Evolutionary conservation across 805 yeast species (phyloP).

Genomic region (Candida krabiensis): DNA sequence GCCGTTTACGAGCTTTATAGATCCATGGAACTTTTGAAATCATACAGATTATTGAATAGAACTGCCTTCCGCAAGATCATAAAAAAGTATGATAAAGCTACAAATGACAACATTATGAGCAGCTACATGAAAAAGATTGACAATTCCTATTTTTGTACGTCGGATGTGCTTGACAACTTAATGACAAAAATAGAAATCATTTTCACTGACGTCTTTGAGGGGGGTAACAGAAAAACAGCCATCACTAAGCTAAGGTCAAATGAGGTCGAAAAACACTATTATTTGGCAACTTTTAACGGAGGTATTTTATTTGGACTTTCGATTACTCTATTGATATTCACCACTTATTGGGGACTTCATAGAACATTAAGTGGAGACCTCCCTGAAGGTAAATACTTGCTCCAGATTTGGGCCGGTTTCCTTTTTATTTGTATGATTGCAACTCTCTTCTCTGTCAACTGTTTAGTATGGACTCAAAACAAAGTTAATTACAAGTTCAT

Average conservation of each 20-base stretch:
- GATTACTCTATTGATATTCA: conserved; percentile 64
- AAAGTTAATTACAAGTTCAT: conserved; percentile 90
- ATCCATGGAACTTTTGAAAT: conserved; percentile 65
- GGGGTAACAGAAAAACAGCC: conserved; percentile 69
- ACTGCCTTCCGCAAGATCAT: conserved; percentile 88
- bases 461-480: conserved; percentile 68
- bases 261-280: conserved; percentile 40
- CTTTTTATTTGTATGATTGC: conserved; percentile 61
- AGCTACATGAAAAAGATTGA: conserved; percentile 60
- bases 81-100: conserved; percentile 85
- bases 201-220: conserved; percentile 64
- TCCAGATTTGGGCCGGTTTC: conserved; percentile 95
- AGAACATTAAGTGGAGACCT: conserved; percentile 38
- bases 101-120: conserved; percentile 42
- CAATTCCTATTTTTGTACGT: conserved; percentile 55
- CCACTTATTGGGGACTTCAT: conserved; percentile 45
- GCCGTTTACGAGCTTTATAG: conserved; percentile 76
- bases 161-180: conserved; percentile 67
- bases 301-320: conserved; percentile 74
- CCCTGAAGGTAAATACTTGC: conserved; percentile 57
- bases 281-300: conserved; percentile 50
- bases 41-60: conserved; percentile 73
- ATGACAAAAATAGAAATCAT: conserved; percentile 64
- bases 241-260: conserved; percentile 65
- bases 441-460: conserved; percentile 64